A percentile compares a stretch with the other conserved stretches of the same genome.
phyloP scores from a whole-genome alignment of 116 monocot species.

The Thalassia testudinum region DNA sequence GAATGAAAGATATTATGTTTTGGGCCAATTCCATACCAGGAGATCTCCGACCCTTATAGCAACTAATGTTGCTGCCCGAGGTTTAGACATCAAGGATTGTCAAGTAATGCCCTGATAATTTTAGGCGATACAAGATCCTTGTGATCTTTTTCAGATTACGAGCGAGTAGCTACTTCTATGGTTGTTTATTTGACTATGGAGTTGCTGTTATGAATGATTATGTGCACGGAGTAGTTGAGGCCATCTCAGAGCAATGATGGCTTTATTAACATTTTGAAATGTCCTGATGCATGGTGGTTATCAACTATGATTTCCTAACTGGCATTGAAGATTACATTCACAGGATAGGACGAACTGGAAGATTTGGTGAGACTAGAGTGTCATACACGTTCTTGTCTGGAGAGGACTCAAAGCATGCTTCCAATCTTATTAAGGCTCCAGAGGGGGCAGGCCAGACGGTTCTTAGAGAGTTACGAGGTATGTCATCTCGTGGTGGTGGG shows the following conservation, averaged over 20 bases:
- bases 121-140: background rate
- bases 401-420: slow-evolving; percentile 60
- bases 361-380: slow-evolving; percentile 70
- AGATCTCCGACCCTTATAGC: slow-evolving; percentile 75
- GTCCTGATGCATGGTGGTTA: slow-evolving; percentile 53
- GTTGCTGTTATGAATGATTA: no score
- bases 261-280: no score
- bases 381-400: slow-evolving; percentile 82
- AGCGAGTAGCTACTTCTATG: no score
- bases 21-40: slow-evolving; percentile 60
- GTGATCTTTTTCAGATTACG: no score
- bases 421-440: slow-evolving; percentile 69
- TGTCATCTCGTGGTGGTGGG: slow-evolving; percentile 18
- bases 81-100: slow-evolving; percentile 88
- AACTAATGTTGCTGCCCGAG: slow-evolving; percentile 87
- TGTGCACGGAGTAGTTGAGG: no score
- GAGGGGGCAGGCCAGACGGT: slow-evolving; percentile 66
- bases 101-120: slow-evolving; percentile 19
- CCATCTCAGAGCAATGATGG: no score
- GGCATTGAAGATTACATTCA: slow-evolving; percentile 93
- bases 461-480: slow-evolving; percentile 46
- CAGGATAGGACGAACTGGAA: slow-evolving; percentile 81
- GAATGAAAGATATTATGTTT: slow-evolving; percentile 55
- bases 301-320: slow-evolving; percentile 90
- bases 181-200: no score